phyloP scores from a whole-genome alignment of 1,139 yeast species.

The Debaryomycetaceae sp. region DNA sequence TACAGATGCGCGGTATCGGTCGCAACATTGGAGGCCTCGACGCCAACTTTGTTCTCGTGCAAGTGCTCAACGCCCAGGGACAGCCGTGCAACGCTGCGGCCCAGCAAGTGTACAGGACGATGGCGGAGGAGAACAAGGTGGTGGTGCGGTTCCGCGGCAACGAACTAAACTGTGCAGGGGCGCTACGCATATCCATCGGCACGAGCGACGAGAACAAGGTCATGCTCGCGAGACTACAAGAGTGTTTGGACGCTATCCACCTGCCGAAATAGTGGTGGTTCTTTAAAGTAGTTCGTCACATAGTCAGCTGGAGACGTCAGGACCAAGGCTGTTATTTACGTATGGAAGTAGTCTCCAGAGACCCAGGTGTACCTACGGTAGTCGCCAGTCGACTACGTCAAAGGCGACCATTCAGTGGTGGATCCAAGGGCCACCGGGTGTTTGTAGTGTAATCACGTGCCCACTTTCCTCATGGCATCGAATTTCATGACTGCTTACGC shows the following conservation, averaged over 20 bases:
- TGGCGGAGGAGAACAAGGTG: conserved; percentile 66
- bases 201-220: conserved; percentile 60
- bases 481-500: too few species aligned
- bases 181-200: conserved; percentile 79
- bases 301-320: too few species aligned
- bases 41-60: conserved; percentile 72
- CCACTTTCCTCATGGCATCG: too few species aligned
- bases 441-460: too few species aligned
- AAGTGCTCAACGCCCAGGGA: conserved; percentile 53
- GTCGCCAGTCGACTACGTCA: too few species aligned
- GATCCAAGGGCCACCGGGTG: too few species aligned
- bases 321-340: too few species aligned
- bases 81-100: conserved; percentile 66
- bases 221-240: conserved; percentile 41
- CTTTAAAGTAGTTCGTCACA: too few species aligned
- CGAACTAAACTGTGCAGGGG: conserved; percentile 83
- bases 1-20: conserved; percentile 52
- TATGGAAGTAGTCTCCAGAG: too few species aligned
- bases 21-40: conserved; percentile 77
- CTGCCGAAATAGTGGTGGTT: too few species aligned
- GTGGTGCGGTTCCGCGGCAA: conserved; percentile 87
- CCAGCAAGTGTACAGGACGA: conserved; percentile 44
- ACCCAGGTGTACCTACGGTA: too few species aligned
- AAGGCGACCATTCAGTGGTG: too few species aligned
- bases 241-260: conserved; percentile 8